phyloP scores from a whole-genome alignment of 139 green algal species.

The Diplosphaera chodatii region DNA sequence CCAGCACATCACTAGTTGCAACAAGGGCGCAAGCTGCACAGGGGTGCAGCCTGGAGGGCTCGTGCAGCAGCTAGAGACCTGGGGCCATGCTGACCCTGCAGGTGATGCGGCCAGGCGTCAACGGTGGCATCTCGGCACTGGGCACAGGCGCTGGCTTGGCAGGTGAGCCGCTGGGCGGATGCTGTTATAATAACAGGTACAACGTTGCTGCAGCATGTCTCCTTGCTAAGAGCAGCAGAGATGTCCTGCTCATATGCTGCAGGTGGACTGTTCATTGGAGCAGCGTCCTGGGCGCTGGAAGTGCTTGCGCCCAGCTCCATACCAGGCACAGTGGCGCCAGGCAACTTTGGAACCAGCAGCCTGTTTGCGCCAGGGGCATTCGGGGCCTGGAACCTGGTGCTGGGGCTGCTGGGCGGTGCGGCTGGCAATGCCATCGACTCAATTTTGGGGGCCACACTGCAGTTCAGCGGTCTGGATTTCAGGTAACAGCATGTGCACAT shows the following conservation, averaged over 20 bases:
- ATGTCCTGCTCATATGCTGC: too few relatives aligned
- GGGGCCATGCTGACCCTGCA: too few relatives aligned
- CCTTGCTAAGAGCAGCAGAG: too few relatives aligned
- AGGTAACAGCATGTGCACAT: too few relatives aligned
- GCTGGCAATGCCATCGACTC: constrained; percentile 81
- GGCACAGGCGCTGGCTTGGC: constrained; percentile 57
- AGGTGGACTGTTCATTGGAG: constrained; percentile 71
- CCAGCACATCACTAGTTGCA: too few relatives aligned
- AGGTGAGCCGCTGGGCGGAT: too few relatives aligned
- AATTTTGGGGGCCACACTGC: constrained; percentile 84
- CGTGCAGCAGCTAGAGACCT: too few relatives aligned
- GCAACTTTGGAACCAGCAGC: too few relatives aligned
- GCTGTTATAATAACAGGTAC: too few relatives aligned
- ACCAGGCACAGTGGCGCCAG: neutral
- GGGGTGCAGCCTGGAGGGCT: too few relatives aligned
- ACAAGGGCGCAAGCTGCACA: too few relatives aligned
- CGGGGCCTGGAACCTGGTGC: neutral
- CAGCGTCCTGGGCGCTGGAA: constrained; percentile 29
- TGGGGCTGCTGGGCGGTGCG: constrained; percentile 66
- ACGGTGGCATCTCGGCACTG: constrained; percentile 74
- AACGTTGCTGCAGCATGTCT: too few relatives aligned
- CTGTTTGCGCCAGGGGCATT: constrained; percentile 2
- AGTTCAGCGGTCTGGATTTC: constrained; percentile 79
- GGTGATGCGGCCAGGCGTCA: constrained; percentile 67
- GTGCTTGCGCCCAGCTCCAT: constrained; percentile 8